A percentile compares a stretch with the other conserved stretches of the same genome.
phyloP scores from a whole-genome alignment of 2,329 filamentous ascomycete genomes.

The Pseudophaeomoniella oleicola region DNA sequence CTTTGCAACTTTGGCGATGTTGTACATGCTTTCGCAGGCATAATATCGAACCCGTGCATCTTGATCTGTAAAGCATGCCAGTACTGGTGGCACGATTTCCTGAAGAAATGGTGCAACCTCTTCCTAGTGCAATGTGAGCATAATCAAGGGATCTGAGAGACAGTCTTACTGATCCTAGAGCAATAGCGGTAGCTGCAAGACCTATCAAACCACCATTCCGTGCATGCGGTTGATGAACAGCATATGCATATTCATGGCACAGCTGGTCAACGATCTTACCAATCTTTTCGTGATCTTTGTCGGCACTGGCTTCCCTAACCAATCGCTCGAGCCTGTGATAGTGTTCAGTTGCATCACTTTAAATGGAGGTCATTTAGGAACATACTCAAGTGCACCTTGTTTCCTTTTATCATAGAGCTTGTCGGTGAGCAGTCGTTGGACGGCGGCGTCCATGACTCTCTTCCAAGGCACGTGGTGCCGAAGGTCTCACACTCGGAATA shows the following conservation, averaged over 20 bases:
- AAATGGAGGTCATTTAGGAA: slow-evolving; percentile 1
- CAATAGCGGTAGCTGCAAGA: slow-evolving; percentile 87
- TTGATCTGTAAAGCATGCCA: slow-evolving; percentile 95
- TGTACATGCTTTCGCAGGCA: slow-evolving; percentile 99
- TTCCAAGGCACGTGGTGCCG: too few species aligned
- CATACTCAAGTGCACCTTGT: slow-evolving; percentile 83
- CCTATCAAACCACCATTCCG: slow-evolving; percentile 94
- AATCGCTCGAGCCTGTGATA: slow-evolving; percentile 64
- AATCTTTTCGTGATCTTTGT: slow-evolving; percentile 66
- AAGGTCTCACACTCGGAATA: too few species aligned
- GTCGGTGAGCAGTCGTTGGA: slow-evolving; percentile 86
- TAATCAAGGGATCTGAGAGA: background rate
- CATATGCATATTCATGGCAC: slow-evolving; percentile 94
- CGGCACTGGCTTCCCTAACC: slow-evolving; percentile 68
- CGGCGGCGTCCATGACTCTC: slow-evolving; percentile 67
- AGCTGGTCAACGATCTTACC: slow-evolving; percentile 85
- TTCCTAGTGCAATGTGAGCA: slow-evolving; percentile 30
- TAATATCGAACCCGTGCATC: slow-evolving; percentile 96
- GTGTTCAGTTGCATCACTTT: slow-evolving; percentile 3
- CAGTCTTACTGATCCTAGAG: slow-evolving; percentile 64
- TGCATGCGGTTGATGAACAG: slow-evolving; percentile 90
- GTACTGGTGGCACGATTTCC: slow-evolving; percentile 86
- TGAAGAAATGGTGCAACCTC: slow-evolving; percentile 84
- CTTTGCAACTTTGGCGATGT: slow-evolving; percentile 98
- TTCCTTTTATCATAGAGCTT: slow-evolving; percentile 99